A percentile compares a stretch with the other conserved stretches of the same genome.
Evolutionary conservation across 306 rosid genomes (phyloP).

Genomic region (Calophaca sinica): DNA sequence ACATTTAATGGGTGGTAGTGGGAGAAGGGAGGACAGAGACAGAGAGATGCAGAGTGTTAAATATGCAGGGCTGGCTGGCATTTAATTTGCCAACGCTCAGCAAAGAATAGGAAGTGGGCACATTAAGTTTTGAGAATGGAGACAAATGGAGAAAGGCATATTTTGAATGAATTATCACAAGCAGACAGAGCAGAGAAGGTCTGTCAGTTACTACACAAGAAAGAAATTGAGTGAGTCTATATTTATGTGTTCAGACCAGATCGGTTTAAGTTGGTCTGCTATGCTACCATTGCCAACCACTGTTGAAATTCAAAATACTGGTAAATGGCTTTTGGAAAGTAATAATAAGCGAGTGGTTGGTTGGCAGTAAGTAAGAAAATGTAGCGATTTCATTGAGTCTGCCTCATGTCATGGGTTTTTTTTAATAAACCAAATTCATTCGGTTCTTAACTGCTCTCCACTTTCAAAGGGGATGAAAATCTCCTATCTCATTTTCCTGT

Average conservation of each 20-base stretch:
- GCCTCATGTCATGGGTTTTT: slow-evolving; percentile 38
- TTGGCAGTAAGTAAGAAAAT: slow-evolving; percentile 39
- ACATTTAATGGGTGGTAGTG: slow-evolving; percentile 38
- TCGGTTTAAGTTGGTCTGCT: slow-evolving; percentile 47
- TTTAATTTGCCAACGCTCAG: slow-evolving; percentile 62
- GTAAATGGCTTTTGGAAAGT: slow-evolving; percentile 46
- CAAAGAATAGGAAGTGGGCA: slow-evolving; percentile 47
- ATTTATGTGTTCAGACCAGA: slow-evolving; percentile 44
- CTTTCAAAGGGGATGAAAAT: too few species aligned
- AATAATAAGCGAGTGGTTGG: slow-evolving; percentile 52
- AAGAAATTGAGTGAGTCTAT: slow-evolving; percentile 43
- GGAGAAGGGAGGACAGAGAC: not conserved
- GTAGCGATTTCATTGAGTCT: slow-evolving; percentile 35
- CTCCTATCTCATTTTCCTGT: too few species aligned
- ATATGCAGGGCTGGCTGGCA: slow-evolving; percentile 46
- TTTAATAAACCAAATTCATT: slow-evolving; percentile 19
- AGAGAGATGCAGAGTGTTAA: slow-evolving; percentile 45
- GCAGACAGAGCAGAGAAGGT: slow-evolving; percentile 18
- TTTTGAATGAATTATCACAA: slow-evolving; percentile 39
- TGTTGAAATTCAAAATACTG: slow-evolving; percentile 50
- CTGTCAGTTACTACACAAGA: slow-evolving; percentile 36
- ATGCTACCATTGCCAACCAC: slow-evolving; percentile 54
- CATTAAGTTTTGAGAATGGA: slow-evolving; percentile 49
- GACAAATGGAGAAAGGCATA: slow-evolving; percentile 51
- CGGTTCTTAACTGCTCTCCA: slow-evolving; percentile 42